Evolutionary conservation across 768 basidiomycete species (phyloP).

Genomic region (Steccherinum ochraceum): DNA sequence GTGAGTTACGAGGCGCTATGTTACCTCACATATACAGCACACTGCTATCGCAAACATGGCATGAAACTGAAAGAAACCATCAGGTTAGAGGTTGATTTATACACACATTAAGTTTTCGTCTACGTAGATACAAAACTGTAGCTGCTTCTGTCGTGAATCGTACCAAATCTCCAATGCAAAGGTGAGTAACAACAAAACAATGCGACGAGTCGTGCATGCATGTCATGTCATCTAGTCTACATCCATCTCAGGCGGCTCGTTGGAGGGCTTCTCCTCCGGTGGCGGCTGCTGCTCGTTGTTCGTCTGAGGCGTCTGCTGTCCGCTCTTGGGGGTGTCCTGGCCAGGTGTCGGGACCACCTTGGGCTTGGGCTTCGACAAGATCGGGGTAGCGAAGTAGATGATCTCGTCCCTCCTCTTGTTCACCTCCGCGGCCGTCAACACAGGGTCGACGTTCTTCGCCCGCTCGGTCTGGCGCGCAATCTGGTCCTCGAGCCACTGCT

Average conservation of each 20-base stretch:
- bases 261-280: conserved; percentile 27
- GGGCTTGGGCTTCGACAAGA: conserved; percentile 90
- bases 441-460: conserved; percentile 83
- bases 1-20: no score
- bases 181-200: background rate
- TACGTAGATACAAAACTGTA: background rate
- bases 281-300: conserved; percentile 24
- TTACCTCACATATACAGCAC: no score
- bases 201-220: background rate
- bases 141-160: background rate
- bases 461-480: conserved; percentile 81
- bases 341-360: conserved; percentile 63
- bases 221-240: conserved; percentile 65
- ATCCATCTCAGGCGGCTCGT: conserved; percentile 76
- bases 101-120: background rate
- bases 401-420: conserved; percentile 90
- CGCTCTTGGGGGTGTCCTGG: conserved; percentile 68
- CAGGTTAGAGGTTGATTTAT: no score
- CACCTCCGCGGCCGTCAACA: conserved; percentile 77
- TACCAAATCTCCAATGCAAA: background rate
- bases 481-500: conserved; percentile 97
- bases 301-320: conserved; percentile 50
- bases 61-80: no score
- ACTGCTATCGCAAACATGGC: no score
- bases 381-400: conserved; percentile 83